Evolutionary conservation across 352 stramenopile species (phyloP).

Genomic region (Globisporangium sylvaticum): DNA sequence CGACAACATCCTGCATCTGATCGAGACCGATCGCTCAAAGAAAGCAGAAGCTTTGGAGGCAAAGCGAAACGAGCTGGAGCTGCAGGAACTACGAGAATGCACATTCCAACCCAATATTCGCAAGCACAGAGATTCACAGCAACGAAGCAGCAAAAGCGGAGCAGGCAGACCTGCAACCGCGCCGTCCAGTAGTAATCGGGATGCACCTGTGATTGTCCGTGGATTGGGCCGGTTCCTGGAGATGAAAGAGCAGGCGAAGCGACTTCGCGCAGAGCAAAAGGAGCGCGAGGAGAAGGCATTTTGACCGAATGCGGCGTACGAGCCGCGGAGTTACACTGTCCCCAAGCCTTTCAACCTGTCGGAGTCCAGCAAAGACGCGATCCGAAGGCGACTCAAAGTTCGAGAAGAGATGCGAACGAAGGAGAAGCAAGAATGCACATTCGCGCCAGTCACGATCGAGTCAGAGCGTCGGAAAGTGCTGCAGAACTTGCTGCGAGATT

Average conservation of each 20-base stretch:
- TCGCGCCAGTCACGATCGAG: constrained; percentile 52
- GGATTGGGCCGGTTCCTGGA: constrained; percentile 78
- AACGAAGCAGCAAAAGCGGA: not conserved
- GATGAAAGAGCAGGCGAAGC: constrained; percentile 61
- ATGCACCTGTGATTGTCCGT: constrained; percentile 59
- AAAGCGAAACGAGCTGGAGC: constrained; percentile 50
- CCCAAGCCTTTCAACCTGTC: constrained; percentile 76
- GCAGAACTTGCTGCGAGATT: constrained; percentile 42
- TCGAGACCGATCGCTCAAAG: constrained; percentile 53
- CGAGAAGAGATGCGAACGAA: constrained; percentile 47
- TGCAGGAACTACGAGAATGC: constrained; percentile 73
- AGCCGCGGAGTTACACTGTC: constrained; percentile 71
- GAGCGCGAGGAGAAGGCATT: constrained; percentile 66
- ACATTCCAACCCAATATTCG: constrained; percentile 74
- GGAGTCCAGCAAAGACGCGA: constrained; percentile 47
- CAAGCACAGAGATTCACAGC: constrained; percentile 11
- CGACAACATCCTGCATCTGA: constrained; percentile 62
- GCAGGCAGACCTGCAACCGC: constrained; percentile 21
- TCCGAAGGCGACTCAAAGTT: constrained; percentile 36
- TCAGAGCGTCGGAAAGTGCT: constrained; percentile 47
- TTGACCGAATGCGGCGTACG: constrained; percentile 43
- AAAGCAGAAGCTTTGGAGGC: constrained; percentile 56
- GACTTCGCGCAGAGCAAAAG: constrained; percentile 58
- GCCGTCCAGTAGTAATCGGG: not conserved
- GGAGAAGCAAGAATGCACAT: constrained; percentile 60